Evolutionary conservation across 805 yeast species (phyloP).

Genomic region (Suhomyces tanzawaensis): DNA sequence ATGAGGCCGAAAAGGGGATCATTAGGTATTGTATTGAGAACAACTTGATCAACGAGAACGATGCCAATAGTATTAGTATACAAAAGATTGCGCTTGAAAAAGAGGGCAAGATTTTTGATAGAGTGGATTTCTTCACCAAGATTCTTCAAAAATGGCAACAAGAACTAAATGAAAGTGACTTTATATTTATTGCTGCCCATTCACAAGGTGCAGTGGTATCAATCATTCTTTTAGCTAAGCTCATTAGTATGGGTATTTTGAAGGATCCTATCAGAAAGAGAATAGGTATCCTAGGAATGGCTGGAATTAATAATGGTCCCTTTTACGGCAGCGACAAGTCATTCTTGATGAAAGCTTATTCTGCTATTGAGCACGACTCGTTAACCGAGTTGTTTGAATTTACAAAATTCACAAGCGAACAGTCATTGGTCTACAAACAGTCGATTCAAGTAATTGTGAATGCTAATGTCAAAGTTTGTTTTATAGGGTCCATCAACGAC

Average conservation of each 20-base stretch:
- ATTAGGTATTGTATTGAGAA: slow-evolving; percentile 54
- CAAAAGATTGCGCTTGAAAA: slow-evolving; percentile 92
- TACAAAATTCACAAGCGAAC: slow-evolving; percentile 70
- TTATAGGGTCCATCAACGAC: slow-evolving; percentile 89
- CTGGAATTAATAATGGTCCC: slow-evolving; percentile 93
- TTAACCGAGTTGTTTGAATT: slow-evolving; percentile 83
- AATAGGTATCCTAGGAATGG: slow-evolving; percentile 86
- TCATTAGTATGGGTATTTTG: slow-evolving; percentile 56
- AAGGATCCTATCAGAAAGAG: slow-evolving; percentile 41
- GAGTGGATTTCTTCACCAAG: slow-evolving; percentile 78
- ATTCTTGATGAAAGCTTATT: slow-evolving; percentile 80
- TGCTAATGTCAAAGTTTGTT: slow-evolving; percentile 72
- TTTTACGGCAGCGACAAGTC: slow-evolving; percentile 86
- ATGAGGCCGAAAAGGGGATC: slow-evolving; percentile 81
- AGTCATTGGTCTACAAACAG: slow-evolving; percentile 67
- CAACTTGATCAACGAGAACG: slow-evolving; percentile 31
- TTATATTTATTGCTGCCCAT: slow-evolving; percentile 88
- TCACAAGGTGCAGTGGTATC: slow-evolving; percentile 97
- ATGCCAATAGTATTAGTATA: slow-evolving; percentile 44
- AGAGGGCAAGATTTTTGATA: slow-evolving; percentile 84
- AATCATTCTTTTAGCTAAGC: slow-evolving; percentile 67
- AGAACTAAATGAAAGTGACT: slow-evolving; percentile 67
- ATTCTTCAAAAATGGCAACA: slow-evolving; percentile 66
- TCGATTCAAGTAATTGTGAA: slow-evolving; percentile 62
- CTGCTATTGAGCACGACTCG: slow-evolving; percentile 87